These are phyloP conservation scores for Penicillium herquei DNA, from an alignment of 495 filamentous ascomycete genomes.

Conservation along the genomic window DNA sequence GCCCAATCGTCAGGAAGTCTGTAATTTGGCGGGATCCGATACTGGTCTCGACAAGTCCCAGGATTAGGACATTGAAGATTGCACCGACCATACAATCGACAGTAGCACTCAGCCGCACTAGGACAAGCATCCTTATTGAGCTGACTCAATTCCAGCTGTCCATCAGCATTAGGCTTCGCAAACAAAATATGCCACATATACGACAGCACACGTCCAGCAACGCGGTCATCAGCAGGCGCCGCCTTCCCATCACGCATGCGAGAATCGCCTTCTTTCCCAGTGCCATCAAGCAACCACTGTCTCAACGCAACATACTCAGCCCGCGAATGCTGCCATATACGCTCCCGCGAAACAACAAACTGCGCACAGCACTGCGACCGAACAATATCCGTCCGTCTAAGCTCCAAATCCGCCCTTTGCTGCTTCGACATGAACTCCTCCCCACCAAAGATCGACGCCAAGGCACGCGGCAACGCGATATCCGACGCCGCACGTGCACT, in stretches of 20 bases:
- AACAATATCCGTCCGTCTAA: constrained; percentile 33
- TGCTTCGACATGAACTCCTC: constrained; percentile 4
- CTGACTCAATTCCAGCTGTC: constrained; percentile 42
- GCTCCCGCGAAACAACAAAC: constrained; percentile 37
- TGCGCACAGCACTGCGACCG: constrained; percentile 48
- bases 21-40: constrained; percentile 33
- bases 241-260: constrained; percentile 10
- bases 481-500: constrained; percentile 41
- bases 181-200: constrained; percentile 48
- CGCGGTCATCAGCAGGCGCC: constrained; percentile 36
- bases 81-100: constrained; percentile 43
- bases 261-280: constrained; percentile 4
- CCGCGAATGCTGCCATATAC: constrained; percentile 33
- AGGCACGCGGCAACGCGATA: constrained; percentile 27
- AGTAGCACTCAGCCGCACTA: constrained; percentile 41
- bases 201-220: constrained; percentile 40
- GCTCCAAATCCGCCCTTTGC: constrained; percentile 3
- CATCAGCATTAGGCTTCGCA: constrained; percentile 21
- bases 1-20: constrained; percentile 38
- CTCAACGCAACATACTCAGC: constrained; percentile 42
- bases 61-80: constrained; percentile 27
- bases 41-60: constrained; percentile 37
- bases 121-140: constrained; percentile 40
- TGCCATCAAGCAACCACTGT: constrained; percentile 44
- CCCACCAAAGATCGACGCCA: constrained; percentile 35